A percentile compares a stretch with the other conserved stretches of the same genome.
These are phyloP conservation scores for Nicotiana otophora DNA, from an alignment of 257 asterid species.

Conservation along the genomic window DNA sequence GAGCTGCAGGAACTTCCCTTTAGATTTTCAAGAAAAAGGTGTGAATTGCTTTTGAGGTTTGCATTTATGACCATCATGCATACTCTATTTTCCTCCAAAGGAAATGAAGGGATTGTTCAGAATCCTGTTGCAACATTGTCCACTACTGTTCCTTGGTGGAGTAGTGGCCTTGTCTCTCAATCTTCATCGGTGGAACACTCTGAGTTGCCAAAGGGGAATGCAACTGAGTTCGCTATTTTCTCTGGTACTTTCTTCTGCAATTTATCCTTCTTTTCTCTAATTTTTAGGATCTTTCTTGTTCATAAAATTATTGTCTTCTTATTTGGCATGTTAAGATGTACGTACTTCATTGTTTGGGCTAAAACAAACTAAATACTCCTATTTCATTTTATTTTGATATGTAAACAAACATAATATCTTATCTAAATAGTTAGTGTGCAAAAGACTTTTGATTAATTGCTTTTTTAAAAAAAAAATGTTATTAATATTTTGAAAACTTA, in stretches of 20 bases:
- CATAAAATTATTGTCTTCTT: background rate
- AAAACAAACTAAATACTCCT: background rate
- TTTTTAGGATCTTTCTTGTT: background rate
- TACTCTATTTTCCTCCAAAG: conserved; percentile 35
- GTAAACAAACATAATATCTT: no score
- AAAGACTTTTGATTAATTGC: no score
- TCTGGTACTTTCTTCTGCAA: conserved; percentile 27
- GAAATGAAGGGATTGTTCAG: conserved; percentile 31
- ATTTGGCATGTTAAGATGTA: background rate
- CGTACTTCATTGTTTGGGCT: background rate
- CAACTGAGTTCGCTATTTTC: conserved; percentile 27
- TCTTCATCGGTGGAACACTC: conserved; percentile 26
- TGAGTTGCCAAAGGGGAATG: conserved; percentile 20
- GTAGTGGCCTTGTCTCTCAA: conserved; percentile 33
- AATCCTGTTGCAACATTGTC: conserved; percentile 21
- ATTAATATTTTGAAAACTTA: no score
- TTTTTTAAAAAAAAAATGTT: no score
- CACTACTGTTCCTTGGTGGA: conserved; percentile 43
- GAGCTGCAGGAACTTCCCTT: conserved; percentile 16
- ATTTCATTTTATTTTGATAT: no score
- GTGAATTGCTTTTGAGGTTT: background rate
- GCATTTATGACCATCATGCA: conserved; percentile 37
- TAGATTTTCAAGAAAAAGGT: background rate
- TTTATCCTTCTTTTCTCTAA: background rate
- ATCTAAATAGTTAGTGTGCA: no score